Conservation (phyloP, 2,329 filamentous ascomycete species). For the Fusarium keratoplasticum region DNA sequence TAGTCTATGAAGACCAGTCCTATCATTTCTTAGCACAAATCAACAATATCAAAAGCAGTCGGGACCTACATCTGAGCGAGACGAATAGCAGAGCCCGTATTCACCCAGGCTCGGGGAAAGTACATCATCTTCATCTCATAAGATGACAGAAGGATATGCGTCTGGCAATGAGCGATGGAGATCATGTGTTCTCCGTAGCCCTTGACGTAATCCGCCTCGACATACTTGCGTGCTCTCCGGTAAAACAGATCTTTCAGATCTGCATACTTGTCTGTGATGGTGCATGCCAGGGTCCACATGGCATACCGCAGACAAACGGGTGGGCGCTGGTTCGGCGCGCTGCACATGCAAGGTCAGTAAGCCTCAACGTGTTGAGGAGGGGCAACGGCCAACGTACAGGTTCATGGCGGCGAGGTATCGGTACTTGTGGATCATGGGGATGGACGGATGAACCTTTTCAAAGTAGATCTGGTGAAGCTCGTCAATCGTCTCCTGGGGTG, state of each 20-base stretch:
- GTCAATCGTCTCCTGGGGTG: slow-evolving; percentile 75
- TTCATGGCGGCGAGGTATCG: slow-evolving; percentile 91
- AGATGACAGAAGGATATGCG: slow-evolving; percentile 80
- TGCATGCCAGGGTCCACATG: slow-evolving; percentile 95
- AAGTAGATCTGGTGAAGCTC: slow-evolving; percentile 93
- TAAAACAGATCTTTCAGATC: slow-evolving; percentile 91
- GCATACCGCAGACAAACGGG: slow-evolving; percentile 91
- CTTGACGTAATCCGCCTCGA: slow-evolving; percentile 89
- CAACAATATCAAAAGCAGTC: background rate
- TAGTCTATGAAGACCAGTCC: slow-evolving; percentile 91
- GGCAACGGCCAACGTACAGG: slow-evolving; percentile 62
- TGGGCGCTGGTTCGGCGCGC: slow-evolving; percentile 84
- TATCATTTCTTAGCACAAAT: slow-evolving; percentile 55
- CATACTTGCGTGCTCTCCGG: slow-evolving; percentile 86
- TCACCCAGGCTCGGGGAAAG: slow-evolving; percentile 96
- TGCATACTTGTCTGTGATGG: slow-evolving; percentile 83
- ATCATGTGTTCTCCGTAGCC: slow-evolving; percentile 92
- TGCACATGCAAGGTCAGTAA: slow-evolving; percentile 45
- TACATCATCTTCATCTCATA: slow-evolving; percentile 99
- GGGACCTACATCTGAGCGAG: slow-evolving; percentile 80
- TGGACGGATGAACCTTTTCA: slow-evolving; percentile 85
- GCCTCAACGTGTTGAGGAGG: background rate
- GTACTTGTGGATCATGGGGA: slow-evolving; percentile 90
- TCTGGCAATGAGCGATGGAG: slow-evolving; percentile 86
- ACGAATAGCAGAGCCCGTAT: slow-evolving; percentile 83